A percentile compares a stretch with the other conserved stretches of the same genome.
These are phyloP conservation scores for Sphagnurus paluster DNA, from an alignment of 1,284 basidiomycete species.

Conservation along the genomic window DNA sequence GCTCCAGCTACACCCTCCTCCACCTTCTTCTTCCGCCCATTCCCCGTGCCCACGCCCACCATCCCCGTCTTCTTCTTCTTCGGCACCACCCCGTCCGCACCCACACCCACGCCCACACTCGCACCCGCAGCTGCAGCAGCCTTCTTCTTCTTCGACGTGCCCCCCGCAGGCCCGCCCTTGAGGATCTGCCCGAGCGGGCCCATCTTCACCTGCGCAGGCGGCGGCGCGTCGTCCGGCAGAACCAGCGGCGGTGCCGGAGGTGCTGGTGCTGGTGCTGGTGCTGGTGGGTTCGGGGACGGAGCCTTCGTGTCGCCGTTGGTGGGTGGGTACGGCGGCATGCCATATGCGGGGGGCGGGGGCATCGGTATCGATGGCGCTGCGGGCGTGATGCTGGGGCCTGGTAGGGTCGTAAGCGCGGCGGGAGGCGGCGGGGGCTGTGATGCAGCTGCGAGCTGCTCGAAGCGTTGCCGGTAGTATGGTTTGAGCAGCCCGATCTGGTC, in stretches of 20 bases:
- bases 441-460: constrained; percentile 41
- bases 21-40: constrained; percentile 47
- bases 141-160: constrained; percentile 41
- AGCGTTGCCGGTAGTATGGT: constrained; percentile 68
- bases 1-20: constrained; percentile 17
- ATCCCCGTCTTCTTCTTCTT: constrained; percentile 38
- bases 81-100: constrained; percentile 20
- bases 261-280: constrained; percentile 18
- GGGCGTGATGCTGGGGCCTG: constrained; percentile 9
- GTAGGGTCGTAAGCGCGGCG: constrained; percentile 17
- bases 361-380: constrained; percentile 19
- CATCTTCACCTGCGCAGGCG: constrained; percentile 60
- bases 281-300: constrained; percentile 18
- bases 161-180: constrained; percentile 31
- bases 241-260: constrained; percentile 30
- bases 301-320: constrained; percentile 14
- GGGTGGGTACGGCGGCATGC: constrained; percentile 6
- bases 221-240: constrained; percentile 64
- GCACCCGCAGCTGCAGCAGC: constrained; percentile 9
- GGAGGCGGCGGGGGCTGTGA: constrained; percentile 18
- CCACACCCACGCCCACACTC: constrained; percentile 17
- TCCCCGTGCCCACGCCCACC: constrained; percentile 37
- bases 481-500: constrained; percentile 86
- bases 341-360: constrained; percentile 10
- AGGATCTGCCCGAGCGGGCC: constrained; percentile 75